Evolutionary conservation across 2,329 filamentous ascomycete species (phyloP).

Genomic region (Aspergillus versicolor): DNA sequence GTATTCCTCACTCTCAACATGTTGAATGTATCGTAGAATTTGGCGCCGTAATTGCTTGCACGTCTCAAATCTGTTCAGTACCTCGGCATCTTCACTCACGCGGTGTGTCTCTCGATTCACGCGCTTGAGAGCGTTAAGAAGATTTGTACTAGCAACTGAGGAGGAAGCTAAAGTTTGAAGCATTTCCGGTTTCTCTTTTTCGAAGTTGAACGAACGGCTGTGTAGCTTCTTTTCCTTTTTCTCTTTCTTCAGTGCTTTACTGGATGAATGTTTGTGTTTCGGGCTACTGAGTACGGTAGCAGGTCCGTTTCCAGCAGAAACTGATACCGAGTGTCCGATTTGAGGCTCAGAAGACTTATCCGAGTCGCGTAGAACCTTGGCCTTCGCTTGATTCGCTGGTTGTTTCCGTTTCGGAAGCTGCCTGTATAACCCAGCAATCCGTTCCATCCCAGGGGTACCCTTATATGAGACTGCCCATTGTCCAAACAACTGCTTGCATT

Average conservation of each 20-base stretch:
- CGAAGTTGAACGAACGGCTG: constrained; percentile 70
- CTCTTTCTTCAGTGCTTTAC: constrained; percentile 43
- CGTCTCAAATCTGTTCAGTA: constrained; percentile 73
- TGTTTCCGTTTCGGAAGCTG: constrained; percentile 68
- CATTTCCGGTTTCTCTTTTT: constrained; percentile 83
- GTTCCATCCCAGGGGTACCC: constrained; percentile 73
- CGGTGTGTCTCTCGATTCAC: constrained; percentile 88
- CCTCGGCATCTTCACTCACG: constrained; percentile 78
- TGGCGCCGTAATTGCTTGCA: constrained; percentile 84
- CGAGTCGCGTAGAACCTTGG: constrained; percentile 79
- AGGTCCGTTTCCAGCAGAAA: constrained; percentile 39
- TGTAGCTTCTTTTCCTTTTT: constrained; percentile 49
- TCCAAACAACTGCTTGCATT: constrained; percentile 82
- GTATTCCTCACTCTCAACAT: constrained; percentile 87
- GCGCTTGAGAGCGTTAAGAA: constrained; percentile 80
- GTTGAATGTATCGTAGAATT: constrained; percentile 87
- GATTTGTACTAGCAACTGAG: constrained; percentile 85
- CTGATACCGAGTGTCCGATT: constrained; percentile 41
- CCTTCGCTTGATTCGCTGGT: constrained; percentile 71
- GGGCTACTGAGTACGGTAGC: constrained; percentile 36
- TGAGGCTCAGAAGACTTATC: constrained; percentile 48
- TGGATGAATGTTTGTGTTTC: constrained; percentile 39
- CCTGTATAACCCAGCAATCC: constrained; percentile 75
- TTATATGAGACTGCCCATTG: constrained; percentile 85
- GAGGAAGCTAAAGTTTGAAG: constrained; percentile 85